These are phyloP conservation scores for Scutellaria barbata DNA, from an alignment of 257 asterid species.

Conservation along the genomic window DNA sequence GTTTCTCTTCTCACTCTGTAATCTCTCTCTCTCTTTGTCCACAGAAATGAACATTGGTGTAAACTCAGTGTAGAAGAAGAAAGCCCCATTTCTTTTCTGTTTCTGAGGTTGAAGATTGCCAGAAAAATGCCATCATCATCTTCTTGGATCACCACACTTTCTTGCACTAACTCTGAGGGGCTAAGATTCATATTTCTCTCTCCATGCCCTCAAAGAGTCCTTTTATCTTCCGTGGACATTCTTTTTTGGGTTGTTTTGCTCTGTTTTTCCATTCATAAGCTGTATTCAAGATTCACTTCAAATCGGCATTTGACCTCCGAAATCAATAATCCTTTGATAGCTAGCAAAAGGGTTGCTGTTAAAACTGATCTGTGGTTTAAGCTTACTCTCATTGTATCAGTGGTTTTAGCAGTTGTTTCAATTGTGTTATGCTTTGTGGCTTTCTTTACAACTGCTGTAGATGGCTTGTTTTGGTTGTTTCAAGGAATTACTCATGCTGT, in stretches of 20 bases:
- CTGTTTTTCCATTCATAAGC: constrained; percentile 54
- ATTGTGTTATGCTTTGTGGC: constrained; percentile 49
- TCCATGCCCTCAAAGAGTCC: constrained; percentile 84
- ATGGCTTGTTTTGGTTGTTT: constrained; percentile 68
- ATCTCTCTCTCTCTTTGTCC: neutral
- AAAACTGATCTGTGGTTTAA: constrained; percentile 57
- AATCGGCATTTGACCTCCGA: constrained; percentile 40
- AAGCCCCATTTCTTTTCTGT: neutral
- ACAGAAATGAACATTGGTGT: constrained; percentile 28
- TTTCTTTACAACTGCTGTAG: constrained; percentile 33
- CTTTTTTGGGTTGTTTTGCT: constrained; percentile 52
- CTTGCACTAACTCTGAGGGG: constrained; percentile 74
- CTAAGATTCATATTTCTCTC: constrained; percentile 76
- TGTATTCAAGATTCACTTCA: constrained; percentile 49
- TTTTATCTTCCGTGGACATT: constrained; percentile 56
- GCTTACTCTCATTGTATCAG: constrained; percentile 46
- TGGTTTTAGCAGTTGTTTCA: constrained; percentile 47
- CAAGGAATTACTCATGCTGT: constrained; percentile 60
- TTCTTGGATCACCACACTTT: constrained; percentile 74
- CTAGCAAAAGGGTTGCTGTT: constrained; percentile 40
- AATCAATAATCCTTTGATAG: constrained; percentile 57
- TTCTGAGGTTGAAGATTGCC: neutral
- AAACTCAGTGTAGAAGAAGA: constrained; percentile 9
- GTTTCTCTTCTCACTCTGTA: neutral
- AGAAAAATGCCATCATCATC: constrained; percentile 42